These are phyloP conservation scores for Pleurotus cornucopiae DNA, from an alignment of 768 basidiomycete genomes.

Conservation along the genomic window DNA sequence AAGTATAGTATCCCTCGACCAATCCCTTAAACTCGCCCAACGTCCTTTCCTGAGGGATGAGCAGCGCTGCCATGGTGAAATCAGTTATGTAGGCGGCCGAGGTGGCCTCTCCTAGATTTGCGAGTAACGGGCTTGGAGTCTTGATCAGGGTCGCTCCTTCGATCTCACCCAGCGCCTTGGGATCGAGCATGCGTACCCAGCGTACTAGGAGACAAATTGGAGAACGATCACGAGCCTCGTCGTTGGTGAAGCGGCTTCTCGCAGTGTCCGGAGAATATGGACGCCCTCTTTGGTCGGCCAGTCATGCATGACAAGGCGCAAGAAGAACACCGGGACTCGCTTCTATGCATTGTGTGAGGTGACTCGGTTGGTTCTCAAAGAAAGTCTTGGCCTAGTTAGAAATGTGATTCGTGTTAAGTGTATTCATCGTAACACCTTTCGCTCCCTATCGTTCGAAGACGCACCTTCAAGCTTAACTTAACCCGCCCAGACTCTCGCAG, in stretches of 20 bases:
- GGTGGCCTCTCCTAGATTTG: constrained; percentile 7
- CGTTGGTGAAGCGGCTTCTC: constrained; percentile 15
- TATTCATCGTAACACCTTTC: neutral
- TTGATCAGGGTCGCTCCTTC: neutral
- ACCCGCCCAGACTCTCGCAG: constrained; percentile 20
- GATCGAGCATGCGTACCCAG: neutral
- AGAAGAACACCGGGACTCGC: constrained; percentile 36
- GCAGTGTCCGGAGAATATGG: constrained; percentile 11
- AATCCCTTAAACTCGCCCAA: constrained; percentile 11
- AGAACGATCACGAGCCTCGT: constrained; percentile 25
- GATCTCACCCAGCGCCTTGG: neutral
- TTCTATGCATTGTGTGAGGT: neutral
- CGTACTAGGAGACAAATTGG: constrained; percentile 9
- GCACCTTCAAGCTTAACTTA: constrained; percentile 28
- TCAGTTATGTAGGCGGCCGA: constrained; percentile 5
- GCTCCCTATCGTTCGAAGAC: constrained; percentile 17
- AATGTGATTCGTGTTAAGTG: neutral
- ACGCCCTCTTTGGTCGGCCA: constrained; percentile 29
- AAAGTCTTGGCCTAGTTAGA: constrained; percentile 44
- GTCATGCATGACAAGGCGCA: constrained; percentile 48
- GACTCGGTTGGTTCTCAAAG: constrained; percentile 34
- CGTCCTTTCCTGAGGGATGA: constrained; percentile 14
- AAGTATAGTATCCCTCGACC: neutral
- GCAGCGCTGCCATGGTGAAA: constrained; percentile 12
- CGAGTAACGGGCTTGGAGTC: constrained; percentile 5